Conservation (phyloP, 371 early-diverging fungal genomes). For the Mortierella sp. region DNA sequence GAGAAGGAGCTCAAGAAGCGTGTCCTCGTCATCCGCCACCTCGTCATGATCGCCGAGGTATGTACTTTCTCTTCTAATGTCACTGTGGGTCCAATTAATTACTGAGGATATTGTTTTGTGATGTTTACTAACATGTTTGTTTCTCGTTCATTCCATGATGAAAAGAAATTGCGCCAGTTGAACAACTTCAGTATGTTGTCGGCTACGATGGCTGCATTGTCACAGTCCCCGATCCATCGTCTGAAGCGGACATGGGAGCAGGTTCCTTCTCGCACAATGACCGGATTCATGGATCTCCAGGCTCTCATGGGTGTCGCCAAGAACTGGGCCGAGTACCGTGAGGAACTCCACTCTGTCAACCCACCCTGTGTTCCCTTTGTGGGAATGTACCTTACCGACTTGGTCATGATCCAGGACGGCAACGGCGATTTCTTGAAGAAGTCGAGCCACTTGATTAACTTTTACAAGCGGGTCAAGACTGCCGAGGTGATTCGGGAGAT, state of each 20-base stretch:
- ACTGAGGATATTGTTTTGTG: background rate
- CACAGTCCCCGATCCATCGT: slow-evolving; percentile 91
- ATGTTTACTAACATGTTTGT: background rate
- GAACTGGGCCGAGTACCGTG: slow-evolving; percentile 91
- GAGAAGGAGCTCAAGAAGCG: slow-evolving; percentile 87
- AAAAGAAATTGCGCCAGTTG: slow-evolving; percentile 74
- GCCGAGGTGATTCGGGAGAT: slow-evolving; percentile 93
- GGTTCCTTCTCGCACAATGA: slow-evolving; percentile 71
- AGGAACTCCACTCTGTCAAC: slow-evolving; percentile 84
- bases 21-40: slow-evolving; percentile 82
- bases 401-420: slow-evolving; percentile 96
- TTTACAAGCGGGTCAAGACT: slow-evolving; percentile 89
- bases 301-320: slow-evolving; percentile 83
- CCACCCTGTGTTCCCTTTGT: slow-evolving; percentile 96
- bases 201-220: slow-evolving; percentile 91
- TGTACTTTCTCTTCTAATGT: background rate
- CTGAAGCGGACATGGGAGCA: slow-evolving; percentile 91
- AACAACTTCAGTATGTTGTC: slow-evolving; percentile 96
- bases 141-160: background rate
- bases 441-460: slow-evolving; percentile 81
- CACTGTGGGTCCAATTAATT: background rate
- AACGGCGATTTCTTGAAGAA: slow-evolving; percentile 83
- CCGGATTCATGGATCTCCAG: slow-evolving; percentile 66
- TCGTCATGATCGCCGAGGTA: slow-evolving; percentile 87
- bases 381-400: slow-evolving; percentile 90